A percentile compares a stretch with the other conserved stretches of the same genome.
Conservation (phyloP, 345 rosid genomes). For the Arabidopsis suecica region DNA sequence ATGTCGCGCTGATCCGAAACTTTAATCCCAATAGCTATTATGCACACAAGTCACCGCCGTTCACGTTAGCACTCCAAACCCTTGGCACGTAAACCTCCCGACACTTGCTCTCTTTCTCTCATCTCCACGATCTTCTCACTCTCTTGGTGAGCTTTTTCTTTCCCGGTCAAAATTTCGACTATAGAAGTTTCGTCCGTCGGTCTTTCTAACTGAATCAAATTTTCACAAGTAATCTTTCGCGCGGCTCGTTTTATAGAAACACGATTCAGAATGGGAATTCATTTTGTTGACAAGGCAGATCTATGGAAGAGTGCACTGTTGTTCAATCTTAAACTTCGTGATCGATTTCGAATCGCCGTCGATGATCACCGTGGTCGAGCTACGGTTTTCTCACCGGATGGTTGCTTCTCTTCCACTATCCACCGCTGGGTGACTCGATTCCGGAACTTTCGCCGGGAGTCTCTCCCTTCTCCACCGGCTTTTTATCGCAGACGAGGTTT, state of each 20-base stretch:
- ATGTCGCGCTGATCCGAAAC: background rate
- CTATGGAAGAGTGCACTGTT: constrained; percentile 77
- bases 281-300: constrained; percentile 69
- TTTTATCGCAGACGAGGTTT: constrained; percentile 83
- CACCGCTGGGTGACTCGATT: constrained; percentile 67
- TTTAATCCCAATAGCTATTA: constrained; percentile 10
- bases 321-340: constrained; percentile 72
- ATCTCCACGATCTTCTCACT: constrained; percentile 9
- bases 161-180: background rate
- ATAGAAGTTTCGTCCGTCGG: background rate
- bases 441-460: constrained; percentile 76
- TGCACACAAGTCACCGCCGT: constrained; percentile 28
- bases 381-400: constrained; percentile 52
- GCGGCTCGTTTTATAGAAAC: background rate
- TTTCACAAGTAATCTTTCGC: background rate
- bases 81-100: constrained; percentile 28
- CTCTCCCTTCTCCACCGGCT: constrained; percentile 75
- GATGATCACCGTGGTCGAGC: constrained; percentile 60
- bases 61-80: constrained; percentile 41
- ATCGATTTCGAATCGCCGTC: constrained; percentile 81
- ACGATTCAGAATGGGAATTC: constrained; percentile 53
- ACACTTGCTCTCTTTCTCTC: background rate
- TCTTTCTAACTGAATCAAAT: constrained; percentile 4
- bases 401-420: constrained; percentile 66
- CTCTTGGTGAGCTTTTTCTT: background rate